Evolutionary conservation across 1,139 yeast genomes (phyloP).

Genomic region (Candida tetrigidarum): DNA sequence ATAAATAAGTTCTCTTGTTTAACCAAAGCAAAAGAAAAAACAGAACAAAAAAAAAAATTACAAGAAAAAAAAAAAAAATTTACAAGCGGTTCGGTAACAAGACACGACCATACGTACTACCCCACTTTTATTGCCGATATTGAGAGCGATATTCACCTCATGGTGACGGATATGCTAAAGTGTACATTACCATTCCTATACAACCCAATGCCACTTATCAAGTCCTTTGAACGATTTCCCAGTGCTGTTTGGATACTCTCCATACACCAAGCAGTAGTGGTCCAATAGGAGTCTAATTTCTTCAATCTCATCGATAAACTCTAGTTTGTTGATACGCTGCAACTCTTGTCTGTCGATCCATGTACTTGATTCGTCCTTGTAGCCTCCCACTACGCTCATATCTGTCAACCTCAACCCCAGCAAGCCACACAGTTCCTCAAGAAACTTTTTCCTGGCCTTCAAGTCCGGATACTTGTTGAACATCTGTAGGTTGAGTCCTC

Average conservation of each 20-base stretch:
- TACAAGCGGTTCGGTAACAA: background rate
- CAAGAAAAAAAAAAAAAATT: background rate
- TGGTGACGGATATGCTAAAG: no score
- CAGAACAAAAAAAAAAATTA: background rate
- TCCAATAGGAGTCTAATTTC: slow-evolving; percentile 73
- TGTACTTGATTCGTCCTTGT: slow-evolving; percentile 27
- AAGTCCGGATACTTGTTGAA: slow-evolving; percentile 41
- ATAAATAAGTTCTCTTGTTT: background rate
- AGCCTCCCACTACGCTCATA: slow-evolving; percentile 62
- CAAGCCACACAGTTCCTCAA: slow-evolving; percentile 26
- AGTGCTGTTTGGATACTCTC: slow-evolving; percentile 18
- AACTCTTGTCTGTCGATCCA: slow-evolving; percentile 58
- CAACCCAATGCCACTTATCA: slow-evolving; percentile 18
- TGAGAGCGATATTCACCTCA: no score
- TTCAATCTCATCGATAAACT: slow-evolving; percentile 90
- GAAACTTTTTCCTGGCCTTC: slow-evolving; percentile 47
- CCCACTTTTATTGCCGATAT: slow-evolving; percentile 2
- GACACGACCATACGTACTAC: background rate
- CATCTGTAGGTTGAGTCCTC: slow-evolving; percentile 77
- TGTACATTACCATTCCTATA: no score
- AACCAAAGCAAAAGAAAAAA: background rate
- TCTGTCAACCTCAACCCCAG: slow-evolving; percentile 43
- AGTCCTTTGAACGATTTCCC: slow-evolving; percentile 11
- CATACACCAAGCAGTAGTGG: slow-evolving; percentile 65
- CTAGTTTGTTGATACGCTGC: slow-evolving; percentile 61